phyloP scores from a whole-genome alignment of 805 yeast genomes.

The Candida sphagnicola region DNA sequence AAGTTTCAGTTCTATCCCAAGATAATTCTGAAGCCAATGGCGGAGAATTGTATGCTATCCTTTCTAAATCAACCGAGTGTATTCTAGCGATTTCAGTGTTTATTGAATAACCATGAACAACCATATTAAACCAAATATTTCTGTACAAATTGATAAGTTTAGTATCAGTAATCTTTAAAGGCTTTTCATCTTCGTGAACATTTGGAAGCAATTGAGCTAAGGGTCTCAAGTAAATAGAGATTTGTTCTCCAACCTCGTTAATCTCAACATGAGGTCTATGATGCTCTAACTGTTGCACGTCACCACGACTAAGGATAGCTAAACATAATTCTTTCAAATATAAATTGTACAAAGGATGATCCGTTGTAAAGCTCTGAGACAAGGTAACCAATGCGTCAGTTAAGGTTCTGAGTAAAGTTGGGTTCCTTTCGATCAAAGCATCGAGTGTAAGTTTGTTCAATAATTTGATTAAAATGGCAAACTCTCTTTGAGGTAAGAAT shows the following conservation, averaged over 20 bases:
- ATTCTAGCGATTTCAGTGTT: constrained; percentile 50
- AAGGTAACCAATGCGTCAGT: constrained; percentile 47
- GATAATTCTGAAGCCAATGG: constrained; percentile 80
- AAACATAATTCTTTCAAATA: constrained; percentile 66
- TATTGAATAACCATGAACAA: constrained; percentile 80
- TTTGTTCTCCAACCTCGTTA: constrained; percentile 65
- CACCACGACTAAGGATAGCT: constrained; percentile 72
- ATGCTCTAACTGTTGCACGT: constrained; percentile 67
- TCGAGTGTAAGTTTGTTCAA: constrained; percentile 47
- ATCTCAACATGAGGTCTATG: constrained; percentile 77
- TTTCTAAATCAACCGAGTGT: constrained; percentile 47
- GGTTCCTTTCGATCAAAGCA: constrained; percentile 42
- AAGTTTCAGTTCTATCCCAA: constrained; percentile 82
- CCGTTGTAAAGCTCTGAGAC: constrained; percentile 33
- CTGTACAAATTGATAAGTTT: constrained; percentile 60
- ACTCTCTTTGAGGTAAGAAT: constrained; percentile 60
- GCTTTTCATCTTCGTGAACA: constrained; percentile 36
- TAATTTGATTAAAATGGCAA: constrained; percentile 55
- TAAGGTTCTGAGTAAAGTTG: constrained; percentile 35
- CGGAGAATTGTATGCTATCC: constrained; percentile 84
- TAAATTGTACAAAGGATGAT: constrained; percentile 47
- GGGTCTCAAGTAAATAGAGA: constrained; percentile 61
- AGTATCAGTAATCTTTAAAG: constrained; percentile 44
- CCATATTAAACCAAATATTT: constrained; percentile 92
- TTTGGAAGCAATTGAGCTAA: constrained; percentile 72